phyloP scores from a whole-genome alignment of 345 rosid genomes.

The Balakata baccata region DNA sequence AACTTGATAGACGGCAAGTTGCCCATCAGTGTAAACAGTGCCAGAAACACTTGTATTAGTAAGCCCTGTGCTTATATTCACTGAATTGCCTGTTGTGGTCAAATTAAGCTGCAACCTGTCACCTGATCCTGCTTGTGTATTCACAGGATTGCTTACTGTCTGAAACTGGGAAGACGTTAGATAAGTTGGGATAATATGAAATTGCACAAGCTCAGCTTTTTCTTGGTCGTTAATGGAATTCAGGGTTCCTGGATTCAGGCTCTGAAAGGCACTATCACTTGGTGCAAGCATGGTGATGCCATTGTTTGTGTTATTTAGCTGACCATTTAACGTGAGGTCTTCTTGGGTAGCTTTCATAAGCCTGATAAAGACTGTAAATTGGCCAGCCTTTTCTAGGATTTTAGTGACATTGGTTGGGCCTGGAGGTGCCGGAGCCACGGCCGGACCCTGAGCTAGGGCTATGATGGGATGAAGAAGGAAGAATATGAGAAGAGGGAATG shows the following conservation, averaged over 20 bases:
- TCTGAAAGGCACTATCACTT: constrained; percentile 22
- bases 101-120: constrained; percentile 32
- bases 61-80: constrained; percentile 33
- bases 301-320: constrained; percentile 30
- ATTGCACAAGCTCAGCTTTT: constrained; percentile 40
- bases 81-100: constrained; percentile 26
- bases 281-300: constrained; percentile 32
- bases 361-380: constrained; percentile 23
- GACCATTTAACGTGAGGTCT: constrained; percentile 6
- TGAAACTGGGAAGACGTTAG: constrained; percentile 40
- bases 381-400: constrained; percentile 25
- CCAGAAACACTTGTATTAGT: constrained; percentile 30
- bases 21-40: constrained; percentile 32
- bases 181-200: constrained; percentile 36
- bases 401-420: constrained; percentile 24
- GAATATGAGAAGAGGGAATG: constrained; percentile 6
- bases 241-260: constrained; percentile 24
- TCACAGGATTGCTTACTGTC: constrained; percentile 44
- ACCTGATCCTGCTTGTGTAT: constrained; percentile 40
- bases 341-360: constrained; percentile 25
- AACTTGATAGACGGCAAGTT: constrained; percentile 40
- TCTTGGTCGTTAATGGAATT: constrained; percentile 25
- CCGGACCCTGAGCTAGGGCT: constrained; percentile 22
- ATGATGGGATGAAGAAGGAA: constrained; percentile 16
- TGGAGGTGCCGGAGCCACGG: constrained; percentile 18